Evolutionary conservation across 2,329 filamentous ascomycete genomes (phyloP).

Genomic region (Davidsoniella neocaledoniae): DNA sequence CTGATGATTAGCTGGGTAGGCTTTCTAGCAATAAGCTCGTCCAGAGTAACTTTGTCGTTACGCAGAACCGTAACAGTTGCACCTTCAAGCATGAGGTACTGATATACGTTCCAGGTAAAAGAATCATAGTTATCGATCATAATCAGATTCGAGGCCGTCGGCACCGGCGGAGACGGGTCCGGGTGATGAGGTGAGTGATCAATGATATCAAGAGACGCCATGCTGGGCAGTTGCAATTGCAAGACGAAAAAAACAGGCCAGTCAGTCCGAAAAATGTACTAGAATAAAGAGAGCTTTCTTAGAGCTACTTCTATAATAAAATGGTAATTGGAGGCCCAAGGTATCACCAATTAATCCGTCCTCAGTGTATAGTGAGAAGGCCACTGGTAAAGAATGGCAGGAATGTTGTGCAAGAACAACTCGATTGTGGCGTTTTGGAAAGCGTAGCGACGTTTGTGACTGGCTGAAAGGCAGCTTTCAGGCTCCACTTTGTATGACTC

Average conservation of each 20-base stretch:
- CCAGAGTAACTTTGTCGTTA: conserved; percentile 79
- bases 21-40: conserved; percentile 65
- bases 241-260: not conserved
- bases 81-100: conserved; percentile 92
- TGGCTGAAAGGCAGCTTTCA: not conserved
- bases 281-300: not conserved
- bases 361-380: too few species aligned
- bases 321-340: too few species aligned
- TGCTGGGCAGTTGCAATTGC: conserved; percentile 18
- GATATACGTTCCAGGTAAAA: conserved; percentile 98
- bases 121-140: conserved; percentile 99
- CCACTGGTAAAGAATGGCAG: too few species aligned
- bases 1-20: conserved; percentile 92
- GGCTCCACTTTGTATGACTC: conserved; percentile 6
- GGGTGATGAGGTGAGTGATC: conserved; percentile 84
- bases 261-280: not conserved
- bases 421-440: too few species aligned
- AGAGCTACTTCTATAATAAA: too few species aligned
- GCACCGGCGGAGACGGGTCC: conserved; percentile 51
- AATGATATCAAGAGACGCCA: conserved; percentile 34
- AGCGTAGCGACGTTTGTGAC: not conserved
- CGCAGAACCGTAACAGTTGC: conserved; percentile 78
- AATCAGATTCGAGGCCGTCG: conserved; percentile 76
- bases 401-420: too few species aligned
- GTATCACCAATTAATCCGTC: too few species aligned